Evolutionary conservation across 306 rosid genomes (phyloP).

Genomic region (Citrullus amarus): DNA sequence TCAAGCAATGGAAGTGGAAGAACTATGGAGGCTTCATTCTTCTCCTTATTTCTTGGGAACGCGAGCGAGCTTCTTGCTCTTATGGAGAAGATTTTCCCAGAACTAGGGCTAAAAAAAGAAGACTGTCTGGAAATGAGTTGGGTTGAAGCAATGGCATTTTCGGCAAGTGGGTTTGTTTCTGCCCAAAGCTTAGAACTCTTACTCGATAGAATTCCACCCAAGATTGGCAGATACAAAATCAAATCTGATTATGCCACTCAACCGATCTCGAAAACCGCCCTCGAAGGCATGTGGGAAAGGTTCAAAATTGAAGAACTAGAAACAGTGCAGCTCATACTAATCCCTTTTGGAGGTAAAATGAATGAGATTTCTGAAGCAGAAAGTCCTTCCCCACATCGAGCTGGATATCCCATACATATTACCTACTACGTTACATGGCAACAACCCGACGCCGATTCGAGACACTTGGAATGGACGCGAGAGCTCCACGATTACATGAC

Average conservation of each 20-base stretch:
- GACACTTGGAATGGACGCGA: not conserved
- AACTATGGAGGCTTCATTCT: not conserved
- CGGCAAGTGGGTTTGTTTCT: constrained; percentile 20
- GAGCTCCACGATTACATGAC: not conserved
- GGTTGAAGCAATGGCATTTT: constrained; percentile 50
- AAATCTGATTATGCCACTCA: constrained; percentile 53
- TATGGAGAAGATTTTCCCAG: not conserved
- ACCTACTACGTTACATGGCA: constrained; percentile 41
- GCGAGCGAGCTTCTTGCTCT: not conserved
- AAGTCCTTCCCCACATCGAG: constrained; percentile 57
- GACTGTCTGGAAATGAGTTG: constrained; percentile 3
- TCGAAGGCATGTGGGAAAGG: constrained; percentile 33
- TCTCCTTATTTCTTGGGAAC: not conserved
- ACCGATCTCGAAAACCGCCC: constrained; percentile 33
- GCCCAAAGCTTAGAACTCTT: constrained; percentile 23
- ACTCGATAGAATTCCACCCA: constrained; percentile 25
- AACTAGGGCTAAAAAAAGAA: not conserved
- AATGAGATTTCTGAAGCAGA: constrained; percentile 36
- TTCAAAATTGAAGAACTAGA: constrained; percentile 22
- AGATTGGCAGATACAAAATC: constrained; percentile 35
- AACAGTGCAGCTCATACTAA: constrained; percentile 32
- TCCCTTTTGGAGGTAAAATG: constrained; percentile 71
- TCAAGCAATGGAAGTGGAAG: not conserved
- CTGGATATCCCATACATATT: constrained; percentile 45
- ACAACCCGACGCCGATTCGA: constrained; percentile 21